A percentile compares a stretch with the other conserved stretches of the same genome.
phyloP scores from a whole-genome alignment of 1,284 basidiomycete genomes.

The Leccinum proliferum region DNA sequence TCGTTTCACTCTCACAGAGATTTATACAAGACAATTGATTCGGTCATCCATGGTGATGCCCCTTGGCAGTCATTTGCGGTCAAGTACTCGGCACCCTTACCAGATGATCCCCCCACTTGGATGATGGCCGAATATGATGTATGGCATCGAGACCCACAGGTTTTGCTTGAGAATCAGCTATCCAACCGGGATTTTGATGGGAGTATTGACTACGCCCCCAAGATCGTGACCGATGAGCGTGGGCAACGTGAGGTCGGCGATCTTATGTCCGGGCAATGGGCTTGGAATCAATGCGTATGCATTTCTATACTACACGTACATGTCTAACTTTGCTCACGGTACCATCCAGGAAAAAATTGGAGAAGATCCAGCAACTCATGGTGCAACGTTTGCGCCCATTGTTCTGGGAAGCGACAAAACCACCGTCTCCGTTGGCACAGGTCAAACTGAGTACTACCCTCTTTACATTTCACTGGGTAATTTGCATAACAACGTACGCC shows the following conservation, averaged over 20 bases:
- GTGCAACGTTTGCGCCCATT: neutral
- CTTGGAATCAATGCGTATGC: neutral
- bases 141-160: neutral
- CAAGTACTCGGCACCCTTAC: neutral
- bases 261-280: neutral
- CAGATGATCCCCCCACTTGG: neutral
- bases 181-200: neutral
- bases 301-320: neutral
- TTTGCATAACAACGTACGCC: neutral
- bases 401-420: constrained; percentile 2
- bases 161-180: neutral
- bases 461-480: neutral
- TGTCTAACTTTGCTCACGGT: neutral
- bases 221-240: neutral
- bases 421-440: neutral
- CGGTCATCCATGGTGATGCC: neutral
- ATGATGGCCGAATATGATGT: neutral
- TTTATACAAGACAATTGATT: neutral
- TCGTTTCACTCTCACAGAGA: neutral
- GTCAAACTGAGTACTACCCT: neutral
- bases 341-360: neutral
- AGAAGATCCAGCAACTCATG: neutral
- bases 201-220: neutral
- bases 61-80: neutral
- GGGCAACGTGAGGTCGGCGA: neutral